phyloP scores from a whole-genome alignment of 2,329 filamentous ascomycete genomes.

The Westerdykella sp. region DNA sequence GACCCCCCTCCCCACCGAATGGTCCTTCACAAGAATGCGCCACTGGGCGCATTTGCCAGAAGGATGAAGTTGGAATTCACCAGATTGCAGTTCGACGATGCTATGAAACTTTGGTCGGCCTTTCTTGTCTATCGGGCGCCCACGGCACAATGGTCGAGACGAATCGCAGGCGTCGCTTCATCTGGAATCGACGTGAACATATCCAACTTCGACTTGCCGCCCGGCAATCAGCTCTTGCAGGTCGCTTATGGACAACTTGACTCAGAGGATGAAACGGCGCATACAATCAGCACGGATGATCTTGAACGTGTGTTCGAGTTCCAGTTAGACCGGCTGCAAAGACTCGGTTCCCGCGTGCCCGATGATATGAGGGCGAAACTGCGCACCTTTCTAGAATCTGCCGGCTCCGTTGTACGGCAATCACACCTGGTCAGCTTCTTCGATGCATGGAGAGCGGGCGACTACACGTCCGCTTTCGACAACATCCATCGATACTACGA shows the following conservation, averaged over 20 bases:
- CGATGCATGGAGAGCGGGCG: constrained; percentile 84
- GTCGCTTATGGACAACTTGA: constrained; percentile 48
- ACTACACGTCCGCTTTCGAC: constrained; percentile 86
- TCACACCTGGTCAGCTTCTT: constrained; percentile 79
- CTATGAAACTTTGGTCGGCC: constrained; percentile 69
- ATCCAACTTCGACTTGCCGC: constrained; percentile 52
- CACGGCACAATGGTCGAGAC: constrained; percentile 58
- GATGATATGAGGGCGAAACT: constrained; percentile 67
- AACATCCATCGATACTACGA: constrained; percentile 93
- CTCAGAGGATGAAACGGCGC: constrained; percentile 34
- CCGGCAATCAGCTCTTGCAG: constrained; percentile 43
- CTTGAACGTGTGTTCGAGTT: constrained; percentile 77
- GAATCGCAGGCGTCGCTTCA: constrained; percentile 24
- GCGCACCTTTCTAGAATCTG: constrained; percentile 60
- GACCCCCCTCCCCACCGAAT: constrained; percentile 39
- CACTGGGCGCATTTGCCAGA: constrained; percentile 74
- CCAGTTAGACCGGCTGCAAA: constrained; percentile 82
- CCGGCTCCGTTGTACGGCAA: constrained; percentile 63
- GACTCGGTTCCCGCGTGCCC: constrained; percentile 71
- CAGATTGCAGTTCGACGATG: constrained; percentile 72
- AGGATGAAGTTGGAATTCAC: constrained; percentile 73
- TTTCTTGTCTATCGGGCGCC: constrained; percentile 77
- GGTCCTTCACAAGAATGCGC: constrained; percentile 64
- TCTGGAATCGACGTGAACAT: constrained; percentile 55
- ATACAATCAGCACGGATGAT: constrained; percentile 65